These are phyloP conservation scores for Fragaria vesca DNA, from an alignment of 306 rosid species.

Conservation along the genomic window DNA sequence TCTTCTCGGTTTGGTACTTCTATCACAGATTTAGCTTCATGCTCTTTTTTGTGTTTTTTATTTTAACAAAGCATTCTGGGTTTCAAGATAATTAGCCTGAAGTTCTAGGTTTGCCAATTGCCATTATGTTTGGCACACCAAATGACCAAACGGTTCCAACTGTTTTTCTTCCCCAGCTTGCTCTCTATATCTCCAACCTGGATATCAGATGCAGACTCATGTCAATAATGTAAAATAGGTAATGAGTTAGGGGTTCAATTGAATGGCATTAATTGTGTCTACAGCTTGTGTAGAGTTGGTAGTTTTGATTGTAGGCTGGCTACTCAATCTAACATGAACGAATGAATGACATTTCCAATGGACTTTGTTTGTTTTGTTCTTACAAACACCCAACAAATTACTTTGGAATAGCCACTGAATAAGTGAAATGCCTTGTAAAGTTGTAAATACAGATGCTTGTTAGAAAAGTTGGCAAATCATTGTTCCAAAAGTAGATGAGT, in stretches of 20 bases:
- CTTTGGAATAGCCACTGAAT: too few relatives aligned
- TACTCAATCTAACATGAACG: neutral
- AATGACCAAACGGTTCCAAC: neutral
- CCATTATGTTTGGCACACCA: neutral
- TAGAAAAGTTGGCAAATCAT: too few relatives aligned
- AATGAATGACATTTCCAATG: constrained; percentile 1
- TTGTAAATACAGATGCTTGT: too few relatives aligned
- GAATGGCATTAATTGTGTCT: neutral
- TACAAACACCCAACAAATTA: neutral
- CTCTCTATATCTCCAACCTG: neutral
- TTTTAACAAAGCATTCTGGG: neutral
- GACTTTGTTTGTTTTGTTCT: neutral
- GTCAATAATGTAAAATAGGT: neutral
- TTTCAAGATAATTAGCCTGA: neutral
- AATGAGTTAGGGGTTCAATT: neutral
- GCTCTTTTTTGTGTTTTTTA: too few relatives aligned
- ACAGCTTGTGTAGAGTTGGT: neutral
- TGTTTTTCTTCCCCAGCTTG: neutral
- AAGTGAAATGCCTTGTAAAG: too few relatives aligned
- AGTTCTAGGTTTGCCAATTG: neutral
- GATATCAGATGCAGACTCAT: neutral
- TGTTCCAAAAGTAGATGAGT: too few relatives aligned
- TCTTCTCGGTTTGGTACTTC: neutral
- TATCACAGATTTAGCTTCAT: too few relatives aligned
- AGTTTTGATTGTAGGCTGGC: neutral